Percentiles rank a stretch among this genome's conserved stretches.
Evolutionary conservation across 2,329 filamentous ascomycete genomes (phyloP).

Genomic region (Lachnellula hyalina): DNA sequence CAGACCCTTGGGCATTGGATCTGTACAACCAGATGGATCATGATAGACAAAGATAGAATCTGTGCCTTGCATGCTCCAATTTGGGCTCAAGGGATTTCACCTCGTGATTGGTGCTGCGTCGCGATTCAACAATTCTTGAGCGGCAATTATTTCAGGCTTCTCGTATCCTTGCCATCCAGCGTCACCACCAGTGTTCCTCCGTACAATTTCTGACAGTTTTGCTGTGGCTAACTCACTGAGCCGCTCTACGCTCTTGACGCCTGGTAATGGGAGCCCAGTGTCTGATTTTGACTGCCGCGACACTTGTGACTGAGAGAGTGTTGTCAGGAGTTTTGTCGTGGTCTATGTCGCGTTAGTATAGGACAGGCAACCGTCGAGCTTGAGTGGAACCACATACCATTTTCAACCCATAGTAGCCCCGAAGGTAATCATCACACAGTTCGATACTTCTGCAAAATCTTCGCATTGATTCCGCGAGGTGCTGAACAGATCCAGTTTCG

Average conservation of each 20-base stretch:
- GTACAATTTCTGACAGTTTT: conserved; percentile 72
- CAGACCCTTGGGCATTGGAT: conserved; percentile 5
- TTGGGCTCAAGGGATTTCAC: conserved; percentile 14
- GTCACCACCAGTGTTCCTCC: conserved; percentile 54
- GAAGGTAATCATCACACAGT: conserved; percentile 85
- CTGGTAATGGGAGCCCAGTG: conserved; percentile 45
- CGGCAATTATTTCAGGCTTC: conserved; percentile 64
- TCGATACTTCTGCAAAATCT: conserved; percentile 66
- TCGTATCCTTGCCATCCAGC: conserved; percentile 69
- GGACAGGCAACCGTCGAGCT: not conserved
- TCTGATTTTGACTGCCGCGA: conserved; percentile 45
- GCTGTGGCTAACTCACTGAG: conserved; percentile 67
- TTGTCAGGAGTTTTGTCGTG: conserved; percentile 39
- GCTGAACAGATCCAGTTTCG: conserved; percentile 38
- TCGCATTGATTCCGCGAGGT: conserved; percentile 53
- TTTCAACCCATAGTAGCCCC: conserved; percentile 89
- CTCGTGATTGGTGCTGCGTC: conserved; percentile 25
- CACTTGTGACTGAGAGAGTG: conserved; percentile 33
- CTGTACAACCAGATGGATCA: conserved; percentile 10
- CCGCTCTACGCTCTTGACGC: conserved; percentile 54
- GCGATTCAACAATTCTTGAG: conserved; percentile 45
- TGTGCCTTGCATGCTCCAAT: conserved; percentile 19
- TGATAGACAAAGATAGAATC: conserved; percentile 10
- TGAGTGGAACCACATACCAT: conserved; percentile 46
- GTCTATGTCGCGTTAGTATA: conserved; percentile 27